Evolutionary conservation across 495 filamentous ascomycete genomes (phyloP).

Genomic region (Trichodelitschia bisporula): DNA sequence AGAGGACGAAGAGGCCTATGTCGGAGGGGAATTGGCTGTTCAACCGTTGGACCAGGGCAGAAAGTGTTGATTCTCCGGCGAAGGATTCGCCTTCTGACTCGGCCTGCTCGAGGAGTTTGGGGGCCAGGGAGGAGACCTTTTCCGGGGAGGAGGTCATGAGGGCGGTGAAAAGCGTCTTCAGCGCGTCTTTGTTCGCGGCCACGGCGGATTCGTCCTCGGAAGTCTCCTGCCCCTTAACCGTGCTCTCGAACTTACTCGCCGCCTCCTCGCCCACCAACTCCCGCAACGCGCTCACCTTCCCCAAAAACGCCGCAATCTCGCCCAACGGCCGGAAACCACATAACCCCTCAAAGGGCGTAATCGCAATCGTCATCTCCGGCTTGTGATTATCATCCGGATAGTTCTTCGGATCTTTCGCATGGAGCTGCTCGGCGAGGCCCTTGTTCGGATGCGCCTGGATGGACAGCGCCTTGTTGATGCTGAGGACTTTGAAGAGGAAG

Average conservation of each 20-base stretch:
- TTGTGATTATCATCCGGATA: constrained; percentile 99
- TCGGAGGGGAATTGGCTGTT: constrained; percentile 56
- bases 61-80: constrained; percentile 29
- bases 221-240: constrained; percentile 38
- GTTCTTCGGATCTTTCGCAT: constrained; percentile 68
- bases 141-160: constrained; percentile 56
- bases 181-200: constrained; percentile 50
- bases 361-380: constrained; percentile 94
- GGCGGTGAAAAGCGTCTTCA: constrained; percentile 45
- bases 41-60: constrained; percentile 48
- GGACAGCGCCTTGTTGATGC: constrained; percentile 76
- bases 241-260: constrained; percentile 39
- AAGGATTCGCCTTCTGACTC: constrained; percentile 33
- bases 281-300: constrained; percentile 44
- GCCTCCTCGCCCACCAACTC: constrained; percentile 48
- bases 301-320: constrained; percentile 72
- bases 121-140: constrained; percentile 34
- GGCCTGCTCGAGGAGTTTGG: constrained; percentile 46
- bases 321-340: constrained; percentile 79
- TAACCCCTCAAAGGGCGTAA: constrained; percentile 85
- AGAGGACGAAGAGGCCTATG: constrained; percentile 52
- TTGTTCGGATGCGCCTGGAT: constrained; percentile 98
- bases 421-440: constrained; percentile 76
- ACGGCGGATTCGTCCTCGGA: constrained; percentile 30
- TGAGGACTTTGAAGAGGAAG: constrained; percentile 94